These are phyloP conservation scores for Oemleria cerasiformis DNA, from an alignment of 306 rosid species.

Conservation along the genomic window DNA sequence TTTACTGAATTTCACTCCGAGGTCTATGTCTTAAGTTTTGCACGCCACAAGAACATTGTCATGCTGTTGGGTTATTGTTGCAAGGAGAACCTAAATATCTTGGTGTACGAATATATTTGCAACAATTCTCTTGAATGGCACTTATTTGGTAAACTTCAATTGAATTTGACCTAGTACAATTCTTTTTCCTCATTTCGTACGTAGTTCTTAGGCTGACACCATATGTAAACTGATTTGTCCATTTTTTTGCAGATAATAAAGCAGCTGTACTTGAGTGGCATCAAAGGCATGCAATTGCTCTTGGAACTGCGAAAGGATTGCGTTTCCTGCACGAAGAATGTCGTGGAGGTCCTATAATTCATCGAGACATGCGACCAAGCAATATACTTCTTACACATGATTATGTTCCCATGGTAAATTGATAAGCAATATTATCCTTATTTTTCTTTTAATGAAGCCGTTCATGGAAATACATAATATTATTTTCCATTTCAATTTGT, in stretches of 20 bases:
- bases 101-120: constrained; percentile 84
- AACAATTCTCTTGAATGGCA: constrained; percentile 83
- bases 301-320: constrained; percentile 84
- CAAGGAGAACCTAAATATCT: constrained; percentile 66
- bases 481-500: neutral
- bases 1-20: constrained; percentile 78
- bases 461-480: neutral
- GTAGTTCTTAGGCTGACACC: neutral
- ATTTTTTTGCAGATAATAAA: constrained; percentile 37
- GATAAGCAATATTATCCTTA: neutral
- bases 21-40: constrained; percentile 72
- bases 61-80: constrained; percentile 84
- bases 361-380: constrained; percentile 82
- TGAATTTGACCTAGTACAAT: neutral
- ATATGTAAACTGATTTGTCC: neutral
- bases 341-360: constrained; percentile 85
- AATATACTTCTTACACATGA: constrained; percentile 85
- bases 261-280: constrained; percentile 65
- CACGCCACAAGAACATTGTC: constrained; percentile 88
- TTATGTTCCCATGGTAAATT: constrained; percentile 75
- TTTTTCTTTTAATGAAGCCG: neutral
- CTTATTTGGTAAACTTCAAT: constrained; percentile 58
- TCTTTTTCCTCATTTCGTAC: neutral
- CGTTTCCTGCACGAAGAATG: constrained; percentile 92
- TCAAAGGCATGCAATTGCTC: constrained; percentile 75